Conservation (phyloP, 73 alveolate species). For the Paramecium bursaria region DNA sequence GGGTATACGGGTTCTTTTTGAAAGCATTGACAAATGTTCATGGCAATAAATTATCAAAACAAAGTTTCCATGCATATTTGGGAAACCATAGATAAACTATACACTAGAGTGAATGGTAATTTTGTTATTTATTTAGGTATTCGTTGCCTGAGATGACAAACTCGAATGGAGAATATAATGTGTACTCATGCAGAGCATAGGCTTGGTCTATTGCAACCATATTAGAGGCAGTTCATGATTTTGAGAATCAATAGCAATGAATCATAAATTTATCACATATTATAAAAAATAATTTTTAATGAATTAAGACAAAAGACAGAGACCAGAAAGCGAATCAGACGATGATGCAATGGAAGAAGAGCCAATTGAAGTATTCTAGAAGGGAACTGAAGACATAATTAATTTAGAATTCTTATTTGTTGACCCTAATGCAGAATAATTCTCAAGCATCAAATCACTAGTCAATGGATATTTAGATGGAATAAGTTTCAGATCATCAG, state of each 20-base stretch:
- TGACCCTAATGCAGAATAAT: conserved; percentile 49
- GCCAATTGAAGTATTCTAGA: conserved; percentile 8
- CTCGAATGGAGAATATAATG: conserved; percentile 70
- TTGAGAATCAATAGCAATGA: too few relatives aligned
- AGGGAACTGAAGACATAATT: conserved; percentile 55
- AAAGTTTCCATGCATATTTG: conserved; percentile 60
- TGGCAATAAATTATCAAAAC: conserved; percentile 49
- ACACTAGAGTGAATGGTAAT: conserved; percentile 48
- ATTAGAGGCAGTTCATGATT: conserved; percentile 69
- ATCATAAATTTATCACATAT: too few relatives aligned
- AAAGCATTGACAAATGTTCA: conserved; percentile 57
- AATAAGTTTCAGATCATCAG: conserved; percentile 42
- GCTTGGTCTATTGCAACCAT: conserved; percentile 76
- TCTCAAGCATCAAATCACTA: conserved; percentile 12
- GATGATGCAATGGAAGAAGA: conserved; percentile 36
- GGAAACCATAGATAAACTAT: conserved; percentile 40
- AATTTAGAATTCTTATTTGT: conserved; percentile 42
- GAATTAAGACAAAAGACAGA: conserved; percentile 27
- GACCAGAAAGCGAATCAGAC: conserved; percentile 19
- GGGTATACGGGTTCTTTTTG: conserved; percentile 73
- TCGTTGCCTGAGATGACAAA: conserved; percentile 76
- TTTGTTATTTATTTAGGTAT: conserved; percentile 16
- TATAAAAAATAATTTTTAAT: too few relatives aligned
- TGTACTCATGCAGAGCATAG: conserved; percentile 69
- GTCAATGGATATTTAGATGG: conserved; percentile 52